Base-by-base conservation (phyloP, 2,329 filamentous ascomycete species). In the Pleochaeta shiraiana region DNA sequence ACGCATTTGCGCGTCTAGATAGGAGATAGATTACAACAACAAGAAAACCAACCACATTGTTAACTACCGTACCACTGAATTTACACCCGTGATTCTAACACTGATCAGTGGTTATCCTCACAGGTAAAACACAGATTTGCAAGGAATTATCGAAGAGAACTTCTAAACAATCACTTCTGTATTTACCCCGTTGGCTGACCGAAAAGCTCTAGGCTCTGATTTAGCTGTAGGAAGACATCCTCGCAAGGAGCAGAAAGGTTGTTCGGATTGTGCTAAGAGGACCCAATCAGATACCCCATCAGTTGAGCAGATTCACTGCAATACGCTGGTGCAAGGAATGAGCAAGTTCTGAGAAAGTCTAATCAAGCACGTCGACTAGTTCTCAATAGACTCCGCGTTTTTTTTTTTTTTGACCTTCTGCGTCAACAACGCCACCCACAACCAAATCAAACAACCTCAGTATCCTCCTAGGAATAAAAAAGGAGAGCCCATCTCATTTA, bases 11-110 rank as follows among this genome's bases (percentile, higher is more conserved):
- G n/a, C 24, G 9, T 4, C 9, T 16, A 7, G 4, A 50, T 16
- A 50, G 45, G 24, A 50, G 45, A 66, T 67, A 71, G 67, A 72
- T n/a, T n/a, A 50, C 16, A 50, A 50, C n/a, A 50, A 50, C 19
- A 50, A 50, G n/a, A 50, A 9, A 21, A n/a, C 9, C 45, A 21
- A 50, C 9, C 9, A 50, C 14, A 24, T 21, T 50, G 45, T 50
- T 2, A n/a, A 50, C 45, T 50, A 24, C n/a, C n/a, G 45, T 50
- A 50, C 45, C n/a, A 50, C 45, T 55, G 14, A 50, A 50, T 21
- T 50, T 50, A n/a, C n/a, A 14, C 53, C 53, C 11, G 53, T 31
- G 53, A 57, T 57, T 30, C 53, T 33, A 57, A 57, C 53, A 57
- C 50, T 55, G 50, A 55, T 55, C 50, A 55, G 19, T 55, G 50